Percentiles rank a stretch among this genome's conserved stretches.
Evolutionary conservation across 441 rosid genomes (phyloP).

Genomic region (Adansonia grandidieri): DNA sequence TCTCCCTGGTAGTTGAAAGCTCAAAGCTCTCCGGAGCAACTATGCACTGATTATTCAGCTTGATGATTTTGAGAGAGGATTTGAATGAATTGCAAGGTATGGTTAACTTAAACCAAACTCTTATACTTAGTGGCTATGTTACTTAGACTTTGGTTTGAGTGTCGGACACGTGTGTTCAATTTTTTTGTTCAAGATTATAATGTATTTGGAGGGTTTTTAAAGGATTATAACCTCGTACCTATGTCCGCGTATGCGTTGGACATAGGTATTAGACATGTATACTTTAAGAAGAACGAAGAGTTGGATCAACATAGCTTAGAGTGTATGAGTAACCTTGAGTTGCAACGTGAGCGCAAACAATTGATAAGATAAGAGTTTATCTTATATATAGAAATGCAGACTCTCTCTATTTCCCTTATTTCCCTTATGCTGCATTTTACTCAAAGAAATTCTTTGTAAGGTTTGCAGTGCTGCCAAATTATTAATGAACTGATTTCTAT

Average conservation of each 20-base stretch:
- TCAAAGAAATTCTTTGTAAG: background rate
- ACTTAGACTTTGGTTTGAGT: no score
- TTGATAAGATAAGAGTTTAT: conserved; percentile 13
- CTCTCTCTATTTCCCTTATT: background rate
- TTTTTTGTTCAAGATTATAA: no score
- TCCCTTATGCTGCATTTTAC: background rate
- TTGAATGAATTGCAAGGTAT: conserved; percentile 18
- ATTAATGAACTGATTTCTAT: background rate
- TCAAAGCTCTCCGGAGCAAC: no score
- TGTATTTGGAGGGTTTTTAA: no score
- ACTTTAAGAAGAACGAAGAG: no score
- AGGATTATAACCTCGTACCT: no score
- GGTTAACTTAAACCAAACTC: conserved; percentile 20
- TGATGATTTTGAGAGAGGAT: conserved; percentile 23
- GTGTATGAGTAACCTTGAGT: conserved; percentile 24
- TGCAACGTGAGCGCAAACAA: conserved; percentile 21
- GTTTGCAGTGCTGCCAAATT: background rate
- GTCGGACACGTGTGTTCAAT: no score
- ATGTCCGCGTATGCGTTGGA: no score
- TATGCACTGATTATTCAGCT: background rate
- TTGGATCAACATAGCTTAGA: background rate
- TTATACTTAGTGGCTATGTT: background rate
- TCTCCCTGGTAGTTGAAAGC: background rate
- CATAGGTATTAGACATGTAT: no score
- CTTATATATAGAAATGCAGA: background rate